These are phyloP conservation scores for Kwoniella heveanensis DNA, from an alignment of 768 basidiomycete species.

Conservation along the genomic window DNA sequence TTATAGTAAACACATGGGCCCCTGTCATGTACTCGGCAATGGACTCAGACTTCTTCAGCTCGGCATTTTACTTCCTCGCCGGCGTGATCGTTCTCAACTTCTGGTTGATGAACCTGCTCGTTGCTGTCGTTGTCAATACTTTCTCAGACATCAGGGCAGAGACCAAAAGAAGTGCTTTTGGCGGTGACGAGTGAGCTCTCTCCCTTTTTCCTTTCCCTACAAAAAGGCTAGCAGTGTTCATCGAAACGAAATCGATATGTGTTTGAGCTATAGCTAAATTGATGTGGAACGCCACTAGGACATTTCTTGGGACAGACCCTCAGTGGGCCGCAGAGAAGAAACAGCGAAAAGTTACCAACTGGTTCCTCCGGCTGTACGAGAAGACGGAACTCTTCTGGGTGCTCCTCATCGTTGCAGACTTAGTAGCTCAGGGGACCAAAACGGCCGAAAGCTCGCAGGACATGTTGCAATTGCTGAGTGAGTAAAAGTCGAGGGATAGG, in stretches of 20 bases:
- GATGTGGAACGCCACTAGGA: too few relatives aligned
- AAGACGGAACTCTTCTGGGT: conserved; percentile 51
- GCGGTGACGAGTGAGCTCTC: conserved; percentile 63
- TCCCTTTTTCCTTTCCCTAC: too few relatives aligned
- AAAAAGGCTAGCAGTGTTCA: too few relatives aligned
- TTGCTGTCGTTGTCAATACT: conserved; percentile 92
- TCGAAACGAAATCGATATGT: too few relatives aligned
- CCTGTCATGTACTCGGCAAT: conserved; percentile 82
- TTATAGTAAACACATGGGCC: conserved; percentile 56
- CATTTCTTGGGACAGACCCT: conserved; percentile 33
- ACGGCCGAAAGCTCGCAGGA: conserved; percentile 29
- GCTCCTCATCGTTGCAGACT: conserved; percentile 31
- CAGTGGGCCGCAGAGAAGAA: conserved; percentile 39
- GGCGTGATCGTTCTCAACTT: conserved; percentile 86
- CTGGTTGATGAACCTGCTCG: conserved; percentile 81
- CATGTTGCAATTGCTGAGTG: conserved; percentile 37
- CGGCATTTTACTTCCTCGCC: conserved; percentile 81
- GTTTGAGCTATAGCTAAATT: too few relatives aligned
- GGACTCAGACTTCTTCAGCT: conserved; percentile 85
- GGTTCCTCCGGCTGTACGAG: conserved; percentile 34
- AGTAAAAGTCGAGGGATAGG: conserved; percentile 57
- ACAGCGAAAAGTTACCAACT: conserved; percentile 21
- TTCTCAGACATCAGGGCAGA: conserved; percentile 84
- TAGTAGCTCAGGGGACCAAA: conserved; percentile 45
- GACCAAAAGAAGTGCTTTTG: conserved; percentile 89